Base-by-base conservation (phyloP, 176 grass and related monocot species). In the Pontederia paniculata region DNA sequence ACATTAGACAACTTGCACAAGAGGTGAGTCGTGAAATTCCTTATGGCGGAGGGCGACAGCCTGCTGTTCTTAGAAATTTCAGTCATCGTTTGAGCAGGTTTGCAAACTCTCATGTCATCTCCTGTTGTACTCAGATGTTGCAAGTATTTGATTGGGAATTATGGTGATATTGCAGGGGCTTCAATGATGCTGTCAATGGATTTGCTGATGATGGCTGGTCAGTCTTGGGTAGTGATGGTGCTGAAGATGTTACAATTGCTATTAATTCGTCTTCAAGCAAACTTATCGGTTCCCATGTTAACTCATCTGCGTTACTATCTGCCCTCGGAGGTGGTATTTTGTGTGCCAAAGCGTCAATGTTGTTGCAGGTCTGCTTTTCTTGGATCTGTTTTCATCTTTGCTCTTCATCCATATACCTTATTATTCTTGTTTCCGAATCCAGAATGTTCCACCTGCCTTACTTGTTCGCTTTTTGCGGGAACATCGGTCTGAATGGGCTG, bases 161-260 rank as follows among this genome's bases (percentile, higher is more conserved):
- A 48, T 45, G 52, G 58, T 0, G 31, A 14, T 76, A 16, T 66
- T 79, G 70, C 63, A 98, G 94, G 66, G 94, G 94, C 37, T 98
- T 98, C 74, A 98, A 98, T 17, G 87, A 98, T 93, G 87, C 94
- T 62, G 78, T 98, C 47, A 93, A 80, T 45, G 94, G 94, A 62
- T 98, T 98, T 63, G 48, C 75, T 50, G 94, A 93, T 77, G 94
- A 98, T 88, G 94, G 94, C 5, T 98, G 94, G 94, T 84, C 86
- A 22, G 43, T 88, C 45, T 62, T 98, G 58, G 68, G 48, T 43
- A 84, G 66, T 46, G 94, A 98, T 42, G 94, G 94, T 0, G 47
- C 75, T 49, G 87, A 98, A 56, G 94, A 98, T 81, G 79, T 98
- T 17, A 89, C 81, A 14, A 84, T 98, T 45, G 52, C 83, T 12